phyloP scores from a whole-genome alignment of 1,139 yeast species.

The Protomyces inundatus region DNA sequence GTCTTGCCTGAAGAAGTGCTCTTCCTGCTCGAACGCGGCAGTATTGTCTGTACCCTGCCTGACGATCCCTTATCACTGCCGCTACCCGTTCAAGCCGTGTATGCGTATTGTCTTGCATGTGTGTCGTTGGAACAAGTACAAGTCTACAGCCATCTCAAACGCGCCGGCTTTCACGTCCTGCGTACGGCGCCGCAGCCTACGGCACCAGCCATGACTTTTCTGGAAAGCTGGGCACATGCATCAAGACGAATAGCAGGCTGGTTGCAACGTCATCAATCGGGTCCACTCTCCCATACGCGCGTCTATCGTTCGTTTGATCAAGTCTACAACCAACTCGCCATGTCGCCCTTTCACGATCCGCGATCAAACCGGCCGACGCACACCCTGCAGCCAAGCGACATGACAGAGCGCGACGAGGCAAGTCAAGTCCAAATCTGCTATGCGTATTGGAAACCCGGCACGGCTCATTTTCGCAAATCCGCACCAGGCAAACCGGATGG shows the following conservation, averaged over 20 bases:
- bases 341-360: constrained; percentile 11
- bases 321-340: constrained; percentile 14
- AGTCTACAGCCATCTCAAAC: constrained; percentile 67
- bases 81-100: constrained; percentile 62
- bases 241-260: not conserved
- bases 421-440: constrained; percentile 43
- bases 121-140: constrained; percentile 51
- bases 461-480: constrained; percentile 58
- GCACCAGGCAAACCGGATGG: constrained; percentile 70
- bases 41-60: constrained; percentile 53
- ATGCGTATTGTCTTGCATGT: constrained; percentile 48
- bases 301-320: constrained; percentile 6
- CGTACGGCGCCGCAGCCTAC: constrained; percentile 34
- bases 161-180: constrained; percentile 70
- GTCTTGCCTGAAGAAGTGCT: constrained; percentile 63
- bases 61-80: constrained; percentile 40
- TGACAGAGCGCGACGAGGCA: not conserved
- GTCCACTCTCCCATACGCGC: not conserved
- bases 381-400: not conserved
- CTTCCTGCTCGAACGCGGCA: constrained; percentile 79
- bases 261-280: not conserved
- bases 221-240: not conserved
- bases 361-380: not conserved
- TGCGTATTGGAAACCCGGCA: constrained; percentile 81
- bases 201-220: not conserved